Evolutionary conservation across 2,329 filamentous ascomycete species (phyloP).

Genomic region (Stemphylium lycopersici): DNA sequence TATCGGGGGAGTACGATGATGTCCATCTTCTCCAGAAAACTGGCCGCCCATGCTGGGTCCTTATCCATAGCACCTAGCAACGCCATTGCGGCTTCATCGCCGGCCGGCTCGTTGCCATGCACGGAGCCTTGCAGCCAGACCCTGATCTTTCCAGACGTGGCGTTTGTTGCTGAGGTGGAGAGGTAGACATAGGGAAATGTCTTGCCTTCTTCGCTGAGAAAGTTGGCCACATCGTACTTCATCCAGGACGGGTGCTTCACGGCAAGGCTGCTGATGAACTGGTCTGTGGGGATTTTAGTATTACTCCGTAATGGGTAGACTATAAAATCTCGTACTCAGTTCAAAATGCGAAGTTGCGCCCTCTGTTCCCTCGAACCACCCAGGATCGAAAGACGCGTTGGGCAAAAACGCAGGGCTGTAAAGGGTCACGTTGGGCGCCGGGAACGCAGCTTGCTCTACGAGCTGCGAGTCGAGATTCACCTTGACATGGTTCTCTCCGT

Average conservation of each 20-base stretch:
- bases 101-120: slow-evolving; percentile 49
- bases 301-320: not conserved
- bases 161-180: slow-evolving; percentile 13
- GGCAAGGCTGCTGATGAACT: slow-evolving; percentile 36
- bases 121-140: slow-evolving; percentile 48
- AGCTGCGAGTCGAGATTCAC: slow-evolving; percentile 37
- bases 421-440: slow-evolving; percentile 38
- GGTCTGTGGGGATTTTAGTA: slow-evolving; percentile 11
- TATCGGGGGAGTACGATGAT: slow-evolving; percentile 46
- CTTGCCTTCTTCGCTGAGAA: slow-evolving; percentile 43
- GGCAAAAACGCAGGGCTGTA: slow-evolving; percentile 41
- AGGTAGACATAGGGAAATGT: slow-evolving; percentile 42
- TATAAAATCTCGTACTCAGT: slow-evolving; percentile 20
- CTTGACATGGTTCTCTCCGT: slow-evolving; percentile 41
- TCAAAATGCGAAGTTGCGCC: slow-evolving; percentile 39
- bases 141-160: slow-evolving; percentile 34
- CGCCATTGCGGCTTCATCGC: slow-evolving; percentile 45
- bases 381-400: slow-evolving; percentile 34
- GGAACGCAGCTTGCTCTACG: slow-evolving; percentile 44
- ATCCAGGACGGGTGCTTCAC: slow-evolving; percentile 43
- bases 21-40: slow-evolving; percentile 42
- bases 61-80: slow-evolving; percentile 45
- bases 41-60: slow-evolving; percentile 39
- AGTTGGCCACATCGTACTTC: slow-evolving; percentile 33
- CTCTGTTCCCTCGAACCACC: slow-evolving; percentile 39